Conservation (phyloP, 1,284 basidiomycete genomes). For the Leccinum subatratum region DNA sequence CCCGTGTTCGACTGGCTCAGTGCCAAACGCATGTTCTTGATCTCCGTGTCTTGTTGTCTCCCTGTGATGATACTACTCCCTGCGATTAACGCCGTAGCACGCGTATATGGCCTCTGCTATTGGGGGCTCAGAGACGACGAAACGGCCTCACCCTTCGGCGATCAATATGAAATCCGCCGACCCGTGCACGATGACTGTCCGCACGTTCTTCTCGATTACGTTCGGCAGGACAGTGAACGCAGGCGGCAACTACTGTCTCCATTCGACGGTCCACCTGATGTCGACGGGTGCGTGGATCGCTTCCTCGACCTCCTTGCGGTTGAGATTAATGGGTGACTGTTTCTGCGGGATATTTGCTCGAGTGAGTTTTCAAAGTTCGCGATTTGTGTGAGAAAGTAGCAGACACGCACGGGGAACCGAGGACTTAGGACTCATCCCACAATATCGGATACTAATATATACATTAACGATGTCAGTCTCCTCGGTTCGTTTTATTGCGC, state of each 20-base stretch:
- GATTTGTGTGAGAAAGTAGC: not conserved
- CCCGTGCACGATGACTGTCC: slow-evolving; percentile 68
- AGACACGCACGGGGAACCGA: not conserved
- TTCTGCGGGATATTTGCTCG: not conserved
- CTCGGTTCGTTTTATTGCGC: not conserved
- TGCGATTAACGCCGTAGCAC: slow-evolving; percentile 34
- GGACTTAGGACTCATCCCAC: not conserved
- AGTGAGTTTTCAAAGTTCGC: not conserved
- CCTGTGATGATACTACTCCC: slow-evolving; percentile 40
- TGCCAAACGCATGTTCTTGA: slow-evolving; percentile 35
- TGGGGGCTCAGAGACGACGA: not conserved
- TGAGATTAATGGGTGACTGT: not conserved
- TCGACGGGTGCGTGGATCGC: slow-evolving; percentile 68
- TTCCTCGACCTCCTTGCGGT: slow-evolving; percentile 41
- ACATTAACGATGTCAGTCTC: not conserved
- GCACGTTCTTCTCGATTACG: slow-evolving; percentile 71
- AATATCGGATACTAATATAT: slow-evolving; percentile 33
- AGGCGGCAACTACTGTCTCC: slow-evolving; percentile 61
- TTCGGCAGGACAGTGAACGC: slow-evolving; percentile 62
- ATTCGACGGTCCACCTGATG: slow-evolving; percentile 52
- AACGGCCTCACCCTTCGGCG: slow-evolving; percentile 58
- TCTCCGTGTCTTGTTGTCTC: slow-evolving; percentile 30
- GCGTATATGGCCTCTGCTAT: slow-evolving; percentile 18
- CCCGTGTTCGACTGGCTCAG: slow-evolving; percentile 38
- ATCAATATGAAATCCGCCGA: slow-evolving; percentile 69